Evolutionary conservation across 2,329 filamentous ascomycete species (phyloP), one percentile per base, ranked within the genome.

Genomic region (Dothistroma septosporum): DNA sequence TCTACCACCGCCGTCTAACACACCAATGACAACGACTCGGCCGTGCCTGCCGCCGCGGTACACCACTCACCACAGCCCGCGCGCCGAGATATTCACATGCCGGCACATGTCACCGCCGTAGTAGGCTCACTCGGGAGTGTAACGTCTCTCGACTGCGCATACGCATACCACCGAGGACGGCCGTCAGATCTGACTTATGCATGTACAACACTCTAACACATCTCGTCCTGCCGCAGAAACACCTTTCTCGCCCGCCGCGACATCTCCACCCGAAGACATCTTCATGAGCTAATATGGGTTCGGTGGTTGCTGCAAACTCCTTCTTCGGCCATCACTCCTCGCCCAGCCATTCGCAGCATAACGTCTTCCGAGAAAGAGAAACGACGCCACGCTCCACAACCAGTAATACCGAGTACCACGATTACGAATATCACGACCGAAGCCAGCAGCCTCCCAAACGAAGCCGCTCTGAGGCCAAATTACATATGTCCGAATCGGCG

Each of bases 251-350:
- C 53, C 32, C 46, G 33, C 32, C 46, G 33, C 53, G 52, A 33
- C 58, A 47, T 46, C 58, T 55, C 11, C 8, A 19, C 35, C 41
- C 4, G 21, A 33, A 31, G 22, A 28, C 53, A 50, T 35, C 55
- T 64, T 64, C 59, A 67, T 66, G 69, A 67, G 76, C 76, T 78
- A 83, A 79, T 74, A 86, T 86, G 84, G 82, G 82, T 79, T 84
- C 83, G 73, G 76, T 85, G 68, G 77, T 85, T 72, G 87, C 87
- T 79, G 85, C 87, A 77, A 84, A 89, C 76, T 87, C 91, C 78
- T 82, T 87, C 68, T 73, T 73, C 63, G 64, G 64, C 52, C 68
- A 69, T 44, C 64, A 66, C 44, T 24, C 64, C 37, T 61, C 70
- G 54, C 59, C 68, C 58, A 65, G 56, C 57, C 68, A 70, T 55